Base-by-base conservation (phyloP, 768 basidiomycete genomes). In the Xanthoconium purpureum region DNA sequence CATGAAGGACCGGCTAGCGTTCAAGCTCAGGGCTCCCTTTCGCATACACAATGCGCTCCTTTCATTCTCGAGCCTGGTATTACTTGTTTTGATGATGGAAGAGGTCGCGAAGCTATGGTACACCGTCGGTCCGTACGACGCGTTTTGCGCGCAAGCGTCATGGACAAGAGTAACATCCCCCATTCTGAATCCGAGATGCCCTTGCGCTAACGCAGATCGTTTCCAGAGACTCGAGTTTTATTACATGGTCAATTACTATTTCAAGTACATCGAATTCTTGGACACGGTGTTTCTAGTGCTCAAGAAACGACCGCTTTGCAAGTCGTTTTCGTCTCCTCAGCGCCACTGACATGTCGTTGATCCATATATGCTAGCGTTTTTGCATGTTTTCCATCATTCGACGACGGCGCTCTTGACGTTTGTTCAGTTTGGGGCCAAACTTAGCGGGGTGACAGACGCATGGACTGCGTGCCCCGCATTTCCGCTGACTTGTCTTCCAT, bases 371-470 rank as follows among this genome's bases (percentile, higher is more conserved):
- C 35, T 64, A 94, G 94, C 91, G 61, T 98, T 98, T 77, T 79
- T 98, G 57, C 96, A 98, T 73, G 93, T 98, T 56, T 98, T 95
- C 79, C 95, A 98, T 72, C 96, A 98, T 77, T 88, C 95, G 49
- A 94, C 94, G 10, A 97, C 95, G 54, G 94, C 94, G 47, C 73
- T 96, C 56, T 78, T 98, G 55, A 94, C 93, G 75, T 97, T 85
- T 72, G 88, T 91, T 53, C 94, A 97, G 74, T 78, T 97, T 59
- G 85, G 93, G 63, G 94, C 93, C 54, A 84, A 81, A 69, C 91
- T 95, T 42, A 91, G 86, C 62, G 91, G 95, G 59, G 93, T 94
- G 72, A 46, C 20, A 36, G 29, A 47, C 17, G 3, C 18, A 33
- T 40, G 11, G 30, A 30, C 42, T 9, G 2, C 17, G 15, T 42